Conservation (phyloP, 108 stramenopile genomes). For the Cylindrotheca closterium region DNA sequence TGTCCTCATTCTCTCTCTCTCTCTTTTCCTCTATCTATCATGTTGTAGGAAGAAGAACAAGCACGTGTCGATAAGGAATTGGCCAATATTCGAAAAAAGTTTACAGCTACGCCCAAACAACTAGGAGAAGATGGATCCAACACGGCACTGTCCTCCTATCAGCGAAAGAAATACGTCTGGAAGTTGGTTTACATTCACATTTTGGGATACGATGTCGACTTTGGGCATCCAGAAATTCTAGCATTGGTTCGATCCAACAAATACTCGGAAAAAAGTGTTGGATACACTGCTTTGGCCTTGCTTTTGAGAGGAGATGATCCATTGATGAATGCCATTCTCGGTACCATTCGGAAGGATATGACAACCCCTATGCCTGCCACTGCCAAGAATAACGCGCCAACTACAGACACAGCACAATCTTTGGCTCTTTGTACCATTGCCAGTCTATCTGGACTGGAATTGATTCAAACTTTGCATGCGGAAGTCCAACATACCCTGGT, state of each 20-base stretch:
- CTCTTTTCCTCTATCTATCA: background rate
- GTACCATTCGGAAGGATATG: slow-evolving; percentile 87
- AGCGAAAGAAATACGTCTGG: slow-evolving; percentile 98
- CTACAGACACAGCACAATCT: slow-evolving; percentile 75
- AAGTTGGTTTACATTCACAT: slow-evolving; percentile 98
- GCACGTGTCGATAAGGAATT: slow-evolving; percentile 95
- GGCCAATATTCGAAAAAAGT: slow-evolving; percentile 98
- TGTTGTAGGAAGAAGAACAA: slow-evolving; percentile 80
- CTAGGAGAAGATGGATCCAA: slow-evolving; percentile 75
- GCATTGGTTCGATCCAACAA: slow-evolving; percentile 85
- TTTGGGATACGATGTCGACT: slow-evolving; percentile 98
- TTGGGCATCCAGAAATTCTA: slow-evolving; percentile 96
- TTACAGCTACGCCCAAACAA: slow-evolving; percentile 76
- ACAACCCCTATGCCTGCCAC: slow-evolving; percentile 49
- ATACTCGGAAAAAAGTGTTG: slow-evolving; percentile 94
- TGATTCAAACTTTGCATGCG: slow-evolving; percentile 84
- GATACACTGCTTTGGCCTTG: slow-evolving; percentile 92
- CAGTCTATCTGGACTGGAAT: slow-evolving; percentile 83
- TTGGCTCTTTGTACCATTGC: slow-evolving; percentile 83
- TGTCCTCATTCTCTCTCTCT: slow-evolving; percentile 1
- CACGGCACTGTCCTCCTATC: slow-evolving; percentile 82
- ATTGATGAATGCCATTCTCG: slow-evolving; percentile 82
- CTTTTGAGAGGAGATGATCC: slow-evolving; percentile 89
- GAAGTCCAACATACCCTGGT: slow-evolving; percentile 87
- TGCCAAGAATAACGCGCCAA: slow-evolving; percentile 54